Conservation (phyloP, 345 rosid species). For the Gossypium australe region DNA sequence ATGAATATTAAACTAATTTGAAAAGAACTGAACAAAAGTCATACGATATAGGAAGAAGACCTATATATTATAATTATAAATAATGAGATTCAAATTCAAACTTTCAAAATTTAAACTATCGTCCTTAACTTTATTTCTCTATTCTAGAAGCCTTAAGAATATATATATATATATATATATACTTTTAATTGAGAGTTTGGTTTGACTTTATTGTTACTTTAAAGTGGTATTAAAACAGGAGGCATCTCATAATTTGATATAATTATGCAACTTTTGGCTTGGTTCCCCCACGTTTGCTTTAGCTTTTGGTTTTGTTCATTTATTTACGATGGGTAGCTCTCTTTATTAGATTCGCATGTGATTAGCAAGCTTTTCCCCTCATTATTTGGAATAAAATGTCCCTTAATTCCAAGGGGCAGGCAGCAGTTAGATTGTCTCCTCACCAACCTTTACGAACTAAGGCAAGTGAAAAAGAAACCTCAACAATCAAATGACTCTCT, state of each 20-base stretch:
- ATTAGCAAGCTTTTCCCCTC: background rate
- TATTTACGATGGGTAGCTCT: background rate
- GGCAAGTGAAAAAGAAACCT: background rate
- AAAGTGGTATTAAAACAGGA: background rate
- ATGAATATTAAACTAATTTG: too few species aligned
- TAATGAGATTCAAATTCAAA: too few species aligned
- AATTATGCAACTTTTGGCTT: background rate
- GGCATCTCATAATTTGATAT: background rate
- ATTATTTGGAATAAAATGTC: background rate
- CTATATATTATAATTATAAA: too few species aligned
- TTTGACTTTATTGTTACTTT: background rate
- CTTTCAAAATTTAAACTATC: too few species aligned
- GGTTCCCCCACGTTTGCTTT: background rate
- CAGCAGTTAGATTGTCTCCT: slow-evolving; percentile 15
- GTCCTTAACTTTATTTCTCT: too few species aligned
- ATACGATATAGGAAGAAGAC: too few species aligned
- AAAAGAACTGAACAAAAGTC: too few species aligned
- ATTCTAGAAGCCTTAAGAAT: too few species aligned
- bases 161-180: too few species aligned
- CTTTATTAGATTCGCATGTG: slow-evolving; percentile 5
- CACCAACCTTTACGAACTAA: background rate
- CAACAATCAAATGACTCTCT: background rate
- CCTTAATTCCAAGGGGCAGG: background rate
- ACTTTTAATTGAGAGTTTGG: background rate
- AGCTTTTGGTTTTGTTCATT: slow-evolving; percentile 10